Percentiles rank a stretch among this genome's conserved stretches.
Evolutionary conservation across 2,329 filamentous ascomycete species (phyloP).

Genomic region (Cadophora malorum): DNA sequence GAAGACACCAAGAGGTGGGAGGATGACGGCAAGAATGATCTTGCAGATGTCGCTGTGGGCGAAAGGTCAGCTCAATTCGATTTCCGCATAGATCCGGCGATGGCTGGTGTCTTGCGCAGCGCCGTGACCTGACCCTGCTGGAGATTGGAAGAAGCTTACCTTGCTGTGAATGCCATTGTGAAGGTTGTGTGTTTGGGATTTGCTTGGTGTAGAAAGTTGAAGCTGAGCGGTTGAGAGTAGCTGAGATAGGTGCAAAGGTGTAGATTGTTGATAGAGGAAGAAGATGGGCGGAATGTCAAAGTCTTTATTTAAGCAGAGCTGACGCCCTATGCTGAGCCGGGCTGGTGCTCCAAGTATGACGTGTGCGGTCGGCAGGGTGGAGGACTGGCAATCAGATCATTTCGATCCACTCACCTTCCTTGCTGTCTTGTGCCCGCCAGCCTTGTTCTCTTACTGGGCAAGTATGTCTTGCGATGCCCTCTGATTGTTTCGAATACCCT

Average conservation of each 20-base stretch:
- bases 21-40: constrained; percentile 86
- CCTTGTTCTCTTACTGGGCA: too few species aligned
- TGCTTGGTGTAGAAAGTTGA: not conserved
- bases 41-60: constrained; percentile 72
- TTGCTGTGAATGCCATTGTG: constrained; percentile 63
- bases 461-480: not conserved
- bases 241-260: not conserved
- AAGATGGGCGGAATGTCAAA: not conserved
- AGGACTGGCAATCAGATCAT: constrained; percentile 14
- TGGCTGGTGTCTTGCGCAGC: not conserved
- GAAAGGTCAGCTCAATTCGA: constrained; percentile 32
- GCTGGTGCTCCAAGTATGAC: constrained; percentile 19
- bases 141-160: constrained; percentile 47
- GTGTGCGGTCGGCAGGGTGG: constrained; percentile 10
- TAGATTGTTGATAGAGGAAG: constrained; percentile 8
- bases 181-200: constrained; percentile 11
- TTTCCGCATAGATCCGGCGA: not conserved
- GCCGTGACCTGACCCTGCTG: not conserved
- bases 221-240: not conserved
- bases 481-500: not conserved
- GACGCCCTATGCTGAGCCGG: not conserved
- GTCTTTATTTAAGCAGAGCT: constrained; percentile 19
- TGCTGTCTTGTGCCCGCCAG: not conserved
- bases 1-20: constrained; percentile 91
- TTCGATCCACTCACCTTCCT: constrained; percentile 6